Percentiles rank a stretch among this genome's conserved stretches.
Evolutionary conservation across 2,329 filamentous ascomycete genomes (phyloP).

Genomic region (Emergomyces pasteurianus): DNA sequence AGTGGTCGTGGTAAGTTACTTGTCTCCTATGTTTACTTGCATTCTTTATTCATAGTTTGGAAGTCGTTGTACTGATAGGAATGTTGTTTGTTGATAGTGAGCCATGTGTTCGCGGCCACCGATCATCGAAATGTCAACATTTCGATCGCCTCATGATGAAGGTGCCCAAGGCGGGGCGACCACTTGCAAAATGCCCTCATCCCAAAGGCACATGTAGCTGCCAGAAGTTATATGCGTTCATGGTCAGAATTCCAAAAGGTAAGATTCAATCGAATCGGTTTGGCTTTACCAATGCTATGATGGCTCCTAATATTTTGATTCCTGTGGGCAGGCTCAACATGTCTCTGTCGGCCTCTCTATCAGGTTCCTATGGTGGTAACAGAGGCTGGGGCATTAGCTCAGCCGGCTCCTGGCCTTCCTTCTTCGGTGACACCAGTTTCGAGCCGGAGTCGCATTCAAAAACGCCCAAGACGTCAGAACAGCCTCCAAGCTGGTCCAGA

Average conservation of each 20-base stretch:
- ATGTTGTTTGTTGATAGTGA: slow-evolving; percentile 22
- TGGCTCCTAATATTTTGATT: slow-evolving; percentile 2
- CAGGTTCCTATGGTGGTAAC: slow-evolving; percentile 21
- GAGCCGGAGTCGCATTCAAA: background rate
- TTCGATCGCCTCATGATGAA: slow-evolving; percentile 39
- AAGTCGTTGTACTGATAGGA: background rate
- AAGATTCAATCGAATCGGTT: slow-evolving; percentile 5
- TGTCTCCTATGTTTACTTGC: no score
- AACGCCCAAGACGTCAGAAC: background rate
- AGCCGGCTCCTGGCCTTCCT: slow-evolving; percentile 6
- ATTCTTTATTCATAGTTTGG: background rate
- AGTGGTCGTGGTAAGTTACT: slow-evolving; percentile 34
- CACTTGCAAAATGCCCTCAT: slow-evolving; percentile 37
- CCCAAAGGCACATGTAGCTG: slow-evolving; percentile 32
- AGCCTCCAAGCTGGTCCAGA: background rate
- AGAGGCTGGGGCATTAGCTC: slow-evolving; percentile 13
- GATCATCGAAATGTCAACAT: slow-evolving; percentile 39
- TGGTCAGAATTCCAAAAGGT: slow-evolving; percentile 36
- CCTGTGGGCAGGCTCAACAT: slow-evolving; percentile 23
- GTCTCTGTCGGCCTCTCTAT: slow-evolving; percentile 31
- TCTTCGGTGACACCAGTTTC: slow-evolving; percentile 7
- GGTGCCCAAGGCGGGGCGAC: slow-evolving; percentile 37
- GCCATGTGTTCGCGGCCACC: slow-evolving; percentile 37
- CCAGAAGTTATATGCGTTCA: slow-evolving; percentile 31
- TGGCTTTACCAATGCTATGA: background rate